These are phyloP conservation scores for Dothiorella sarmentorum DNA, from an alignment of 2,329 filamentous ascomycete species.

Conservation along the genomic window DNA sequence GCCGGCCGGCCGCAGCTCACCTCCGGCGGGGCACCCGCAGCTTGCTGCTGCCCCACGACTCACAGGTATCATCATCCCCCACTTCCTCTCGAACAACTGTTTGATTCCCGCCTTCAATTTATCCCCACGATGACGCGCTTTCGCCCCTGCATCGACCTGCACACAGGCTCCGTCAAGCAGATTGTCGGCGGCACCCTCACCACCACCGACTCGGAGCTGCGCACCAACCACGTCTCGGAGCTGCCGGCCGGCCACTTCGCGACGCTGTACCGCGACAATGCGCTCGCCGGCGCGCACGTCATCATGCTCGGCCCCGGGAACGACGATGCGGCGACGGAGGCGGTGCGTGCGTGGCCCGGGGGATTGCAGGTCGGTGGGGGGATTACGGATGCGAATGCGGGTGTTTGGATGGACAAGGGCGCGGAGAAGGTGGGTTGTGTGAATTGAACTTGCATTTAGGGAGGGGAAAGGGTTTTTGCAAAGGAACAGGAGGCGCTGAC, in stretches of 20 bases:
- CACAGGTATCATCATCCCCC: background rate
- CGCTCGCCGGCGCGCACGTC: slow-evolving; percentile 78
- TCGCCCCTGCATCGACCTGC: slow-evolving; percentile 93
- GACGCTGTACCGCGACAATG: slow-evolving; percentile 71
- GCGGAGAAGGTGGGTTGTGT: slow-evolving; percentile 76
- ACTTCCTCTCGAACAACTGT: background rate
- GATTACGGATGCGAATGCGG: slow-evolving; percentile 80
- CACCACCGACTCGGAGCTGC: slow-evolving; percentile 48
- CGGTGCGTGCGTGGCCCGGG: slow-evolving; percentile 72
- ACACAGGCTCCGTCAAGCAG: slow-evolving; percentile 96
- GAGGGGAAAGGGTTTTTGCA: background rate
- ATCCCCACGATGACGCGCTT: slow-evolving; percentile 75
- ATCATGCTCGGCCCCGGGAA: slow-evolving; percentile 95
- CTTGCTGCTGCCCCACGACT: background rate
- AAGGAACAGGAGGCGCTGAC: background rate
- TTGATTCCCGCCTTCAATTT: no score
- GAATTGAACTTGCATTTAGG: no score
- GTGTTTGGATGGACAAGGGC: slow-evolving; percentile 79
- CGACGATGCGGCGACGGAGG: slow-evolving; percentile 71
- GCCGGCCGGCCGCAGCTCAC: background rate
- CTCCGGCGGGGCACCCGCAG: background rate
- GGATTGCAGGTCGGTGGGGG: slow-evolving; percentile 91
- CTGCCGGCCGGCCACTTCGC: slow-evolving; percentile 81
- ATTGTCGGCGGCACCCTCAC: slow-evolving; percentile 89
- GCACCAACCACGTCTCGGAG: slow-evolving; percentile 89